phyloP scores from a whole-genome alignment of 2,329 filamentous ascomycete species.

The Triangularia setosa region DNA sequence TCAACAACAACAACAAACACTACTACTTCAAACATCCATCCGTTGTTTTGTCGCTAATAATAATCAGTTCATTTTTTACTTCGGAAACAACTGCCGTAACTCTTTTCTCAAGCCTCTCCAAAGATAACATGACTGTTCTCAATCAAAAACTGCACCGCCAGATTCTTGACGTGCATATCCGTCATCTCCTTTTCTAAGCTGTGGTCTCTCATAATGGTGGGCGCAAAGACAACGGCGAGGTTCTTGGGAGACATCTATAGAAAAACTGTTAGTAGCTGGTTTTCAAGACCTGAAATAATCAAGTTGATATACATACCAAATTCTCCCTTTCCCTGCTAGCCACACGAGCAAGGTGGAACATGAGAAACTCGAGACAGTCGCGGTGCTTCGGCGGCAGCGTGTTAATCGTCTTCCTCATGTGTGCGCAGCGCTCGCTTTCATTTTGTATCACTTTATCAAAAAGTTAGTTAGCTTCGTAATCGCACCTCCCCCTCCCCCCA shows the following conservation, averaged over 20 bases:
- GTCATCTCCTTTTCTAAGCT: conserved; percentile 92
- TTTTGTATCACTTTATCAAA: conserved; percentile 56
- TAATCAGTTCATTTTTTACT: too few species aligned
- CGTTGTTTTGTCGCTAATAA: too few species aligned
- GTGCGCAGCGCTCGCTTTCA: conserved; percentile 62
- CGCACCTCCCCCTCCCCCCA: too few species aligned
- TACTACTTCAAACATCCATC: too few species aligned
- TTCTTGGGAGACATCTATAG: conserved; percentile 90
- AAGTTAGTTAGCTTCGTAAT: conserved; percentile 22
- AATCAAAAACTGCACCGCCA: conserved; percentile 86
- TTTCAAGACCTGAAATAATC: too few species aligned
- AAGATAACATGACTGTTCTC: conserved; percentile 87
- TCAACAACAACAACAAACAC: too few species aligned
- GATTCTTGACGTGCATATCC: conserved; percentile 90
- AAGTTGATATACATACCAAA: conserved; percentile 58
- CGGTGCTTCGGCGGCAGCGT: conserved; percentile 78
- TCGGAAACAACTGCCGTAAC: too few species aligned
- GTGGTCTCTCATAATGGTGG: conserved; percentile 90
- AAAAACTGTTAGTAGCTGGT: not conserved
- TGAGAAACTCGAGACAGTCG: conserved; percentile 86
- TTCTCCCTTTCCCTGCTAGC: conserved; percentile 80
- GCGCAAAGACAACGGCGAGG: conserved; percentile 92
- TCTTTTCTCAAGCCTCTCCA: conserved; percentile 38
- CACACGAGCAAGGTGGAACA: conserved; percentile 88
- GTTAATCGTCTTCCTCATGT: conserved; percentile 69